A percentile compares a stretch with the other conserved stretches of the same genome.
These are phyloP conservation scores for Singerocomus rubriflavus DNA, from an alignment of 1,284 basidiomycete species.

Conservation along the genomic window DNA sequence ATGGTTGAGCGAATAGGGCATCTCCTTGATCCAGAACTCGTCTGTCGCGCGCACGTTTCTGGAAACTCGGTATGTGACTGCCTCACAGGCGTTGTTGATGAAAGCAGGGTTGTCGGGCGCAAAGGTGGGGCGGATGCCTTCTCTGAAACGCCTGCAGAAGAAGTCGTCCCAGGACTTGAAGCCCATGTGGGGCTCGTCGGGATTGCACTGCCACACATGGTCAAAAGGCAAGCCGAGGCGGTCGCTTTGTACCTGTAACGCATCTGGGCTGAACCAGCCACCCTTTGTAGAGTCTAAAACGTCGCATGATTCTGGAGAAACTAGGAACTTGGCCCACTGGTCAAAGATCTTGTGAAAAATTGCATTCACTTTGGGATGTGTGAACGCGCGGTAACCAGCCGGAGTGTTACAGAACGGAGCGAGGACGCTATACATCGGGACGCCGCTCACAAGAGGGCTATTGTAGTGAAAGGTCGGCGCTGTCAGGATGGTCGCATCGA, in stretches of 20 bases:
- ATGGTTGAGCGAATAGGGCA: slow-evolving; percentile 42
- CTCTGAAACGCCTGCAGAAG: slow-evolving; percentile 45
- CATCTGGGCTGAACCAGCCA: slow-evolving; percentile 47
- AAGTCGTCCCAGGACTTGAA: slow-evolving; percentile 55
- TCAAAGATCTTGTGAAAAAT: slow-evolving; percentile 41
- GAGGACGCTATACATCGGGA: no score
- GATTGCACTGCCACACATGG: slow-evolving; percentile 14
- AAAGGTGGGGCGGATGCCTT: slow-evolving; percentile 37
- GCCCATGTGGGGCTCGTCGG: slow-evolving; percentile 12
- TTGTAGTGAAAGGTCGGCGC: no score
- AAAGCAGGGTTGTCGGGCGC: slow-evolving; percentile 36
- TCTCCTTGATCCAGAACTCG: slow-evolving; percentile 47
- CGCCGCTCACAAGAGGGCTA: no score
- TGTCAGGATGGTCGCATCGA: no score
- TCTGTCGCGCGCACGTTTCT: slow-evolving; percentile 36
- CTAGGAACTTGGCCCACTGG: slow-evolving; percentile 42
- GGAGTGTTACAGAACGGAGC: slow-evolving; percentile 26
- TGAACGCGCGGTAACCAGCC: slow-evolving; percentile 44
- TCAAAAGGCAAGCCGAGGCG: slow-evolving; percentile 21
- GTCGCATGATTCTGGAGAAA: slow-evolving; percentile 28
- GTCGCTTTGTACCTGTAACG: slow-evolving; percentile 23
- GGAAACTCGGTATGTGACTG: slow-evolving; percentile 40
- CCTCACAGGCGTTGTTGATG: slow-evolving; percentile 48
- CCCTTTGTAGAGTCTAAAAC: slow-evolving; percentile 36
- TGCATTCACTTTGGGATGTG: slow-evolving; percentile 41